phyloP scores from a whole-genome alignment of 495 filamentous ascomycete genomes.

The Podospora anserina region DNA sequence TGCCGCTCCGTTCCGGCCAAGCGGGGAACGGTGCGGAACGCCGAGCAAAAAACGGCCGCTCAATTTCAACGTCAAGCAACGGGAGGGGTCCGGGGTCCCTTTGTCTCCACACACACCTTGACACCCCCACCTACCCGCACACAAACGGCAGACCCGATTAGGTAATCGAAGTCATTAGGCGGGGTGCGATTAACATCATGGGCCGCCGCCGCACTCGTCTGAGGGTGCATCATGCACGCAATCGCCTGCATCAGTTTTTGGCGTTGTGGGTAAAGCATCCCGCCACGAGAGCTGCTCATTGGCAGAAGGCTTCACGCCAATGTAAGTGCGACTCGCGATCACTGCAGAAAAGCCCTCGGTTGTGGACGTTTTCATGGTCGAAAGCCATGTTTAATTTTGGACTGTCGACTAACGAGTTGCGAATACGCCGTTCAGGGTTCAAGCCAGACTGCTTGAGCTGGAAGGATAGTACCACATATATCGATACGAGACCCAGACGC shows the following conservation, averaged over 20 bases:
- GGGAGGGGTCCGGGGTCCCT: neutral
- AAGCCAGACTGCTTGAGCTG: no score
- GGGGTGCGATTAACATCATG: neutral
- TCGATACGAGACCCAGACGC: neutral
- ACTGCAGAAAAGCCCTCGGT: slow-evolving; percentile 2
- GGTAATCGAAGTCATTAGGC: slow-evolving; percentile 1
- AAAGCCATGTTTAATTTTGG: neutral
- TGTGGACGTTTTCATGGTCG: neutral
- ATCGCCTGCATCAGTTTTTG: slow-evolving; percentile 12
- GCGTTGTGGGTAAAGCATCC: neutral
- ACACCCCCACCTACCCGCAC: neutral
- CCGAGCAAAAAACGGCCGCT: neutral
- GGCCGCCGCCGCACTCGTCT: slow-evolving; percentile 11
- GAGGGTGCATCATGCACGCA: slow-evolving; percentile 26
- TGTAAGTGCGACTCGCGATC: slow-evolving; percentile 4
- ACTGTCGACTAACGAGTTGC: neutral
- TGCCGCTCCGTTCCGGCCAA: neutral
- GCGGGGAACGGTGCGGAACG: neutral
- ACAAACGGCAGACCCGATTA: slow-evolving; percentile 4
- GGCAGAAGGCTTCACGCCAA: slow-evolving; percentile 7
- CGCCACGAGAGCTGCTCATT: slow-evolving; percentile 5
- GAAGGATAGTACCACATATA: neutral
- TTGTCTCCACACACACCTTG: slow-evolving; percentile 1
- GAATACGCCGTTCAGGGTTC: neutral
- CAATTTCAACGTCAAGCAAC: neutral